Base-by-base conservation (phyloP, 1,139 yeast species). In the Blastobotrys apis region DNA sequence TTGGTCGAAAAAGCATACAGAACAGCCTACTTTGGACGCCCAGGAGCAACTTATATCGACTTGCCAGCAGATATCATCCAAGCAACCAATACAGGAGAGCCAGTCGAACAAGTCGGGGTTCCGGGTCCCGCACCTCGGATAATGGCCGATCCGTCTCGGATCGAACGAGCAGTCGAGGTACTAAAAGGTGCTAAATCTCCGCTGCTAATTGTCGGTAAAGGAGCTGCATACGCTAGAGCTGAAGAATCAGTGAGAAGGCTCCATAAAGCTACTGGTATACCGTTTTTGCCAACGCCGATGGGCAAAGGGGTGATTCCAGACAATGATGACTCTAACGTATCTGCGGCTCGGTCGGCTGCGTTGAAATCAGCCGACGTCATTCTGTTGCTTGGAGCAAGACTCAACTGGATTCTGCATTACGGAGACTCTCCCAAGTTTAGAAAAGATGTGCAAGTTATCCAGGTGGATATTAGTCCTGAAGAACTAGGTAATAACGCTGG, bases 201-300 rank as follows among this genome's bases (percentile, higher is more conserved):
- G 1, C 63, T 80, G 34, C 62, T 80, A 9, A 69, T 80, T 12
- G 57, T 80, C n/a, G 86, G 86, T 3, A 80, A 80, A 58, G 85
- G 85, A 3, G 73, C 80, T 2, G 74, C 80, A 0, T 72, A 71
- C 45, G 65, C 68, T 2, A 59, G 65, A 38, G 72, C 75, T 1
- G 72, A 74, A 6, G 33, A 37, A 0, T 58, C 61, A 2, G 50
- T 80, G 8, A 59, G 74, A 2, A 37, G 53, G 1, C 67, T 80
- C 40, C 68, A 78, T 17, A 45, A 57, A 5, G 32, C 44, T 1
- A 72, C 75, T 37, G 56, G 65, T 12, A 45, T 79, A 1, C 77
- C 82, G 1, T 80, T 80, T 52, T 55, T 80, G 41, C 84, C 86
- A 10, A 80, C 86, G 0, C 85, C 86, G 2, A 80, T 80, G 86